These are phyloP conservation scores for Pythium diclinum DNA, from an alignment of 352 stramenopile genomes.

Conservation along the genomic window DNA sequence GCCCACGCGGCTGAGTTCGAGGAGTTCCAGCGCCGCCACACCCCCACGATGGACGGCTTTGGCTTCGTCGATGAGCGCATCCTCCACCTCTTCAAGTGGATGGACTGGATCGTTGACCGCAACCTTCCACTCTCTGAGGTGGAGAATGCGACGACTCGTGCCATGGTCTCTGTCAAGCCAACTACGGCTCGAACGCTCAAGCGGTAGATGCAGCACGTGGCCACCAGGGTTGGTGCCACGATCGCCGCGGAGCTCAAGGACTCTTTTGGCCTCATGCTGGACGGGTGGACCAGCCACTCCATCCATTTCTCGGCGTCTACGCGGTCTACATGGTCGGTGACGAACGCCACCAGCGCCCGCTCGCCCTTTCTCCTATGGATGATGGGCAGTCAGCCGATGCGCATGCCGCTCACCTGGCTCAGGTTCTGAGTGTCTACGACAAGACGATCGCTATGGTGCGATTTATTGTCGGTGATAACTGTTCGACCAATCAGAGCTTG, in stretches of 20 bases:
- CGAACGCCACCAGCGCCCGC: constrained; percentile 2
- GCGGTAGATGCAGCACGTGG: constrained; percentile 5
- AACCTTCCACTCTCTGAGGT: too few species aligned
- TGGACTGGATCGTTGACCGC: too few species aligned
- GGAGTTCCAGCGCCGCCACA: too few species aligned
- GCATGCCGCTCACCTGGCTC: neutral
- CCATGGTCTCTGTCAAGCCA: neutral
- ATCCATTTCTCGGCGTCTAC: constrained; percentile 9
- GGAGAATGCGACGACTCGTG: too few species aligned
- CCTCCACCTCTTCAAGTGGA: too few species aligned
- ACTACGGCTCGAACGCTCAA: neutral
- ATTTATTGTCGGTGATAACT: constrained; percentile 24
- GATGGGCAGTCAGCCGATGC: constrained; percentile 4
- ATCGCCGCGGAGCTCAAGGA: constrained; percentile 13
- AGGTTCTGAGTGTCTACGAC: constrained; percentile 18
- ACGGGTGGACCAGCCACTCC: constrained; percentile 7
- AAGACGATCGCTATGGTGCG: constrained; percentile 26
- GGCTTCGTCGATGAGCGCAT: too few species aligned
- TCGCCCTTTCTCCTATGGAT: constrained; percentile 9
- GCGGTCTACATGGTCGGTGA: constrained; percentile 5
- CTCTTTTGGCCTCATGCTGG: constrained; percentile 6
- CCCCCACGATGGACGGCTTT: too few species aligned
- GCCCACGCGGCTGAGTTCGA: too few species aligned
- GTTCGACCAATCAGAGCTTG: constrained; percentile 18
- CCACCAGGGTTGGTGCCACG: constrained; percentile 2